Evolutionary conservation across 352 stramenopile genomes (phyloP).

Genomic region (Phytopythium oedochilum): DNA sequence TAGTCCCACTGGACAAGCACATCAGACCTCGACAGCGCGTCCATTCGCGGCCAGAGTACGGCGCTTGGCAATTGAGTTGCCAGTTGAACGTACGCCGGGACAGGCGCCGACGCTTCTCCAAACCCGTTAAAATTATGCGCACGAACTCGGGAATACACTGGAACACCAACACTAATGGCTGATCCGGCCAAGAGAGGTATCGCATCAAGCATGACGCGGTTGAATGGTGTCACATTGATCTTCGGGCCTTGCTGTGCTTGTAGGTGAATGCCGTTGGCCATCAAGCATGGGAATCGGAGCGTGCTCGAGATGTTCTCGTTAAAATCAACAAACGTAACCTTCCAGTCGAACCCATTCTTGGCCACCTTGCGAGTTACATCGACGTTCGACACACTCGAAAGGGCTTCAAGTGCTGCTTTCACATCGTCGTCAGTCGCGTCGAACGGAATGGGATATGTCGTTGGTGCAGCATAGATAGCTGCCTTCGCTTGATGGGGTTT

Average conservation of each 20-base stretch:
- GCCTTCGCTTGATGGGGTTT: slow-evolving; percentile 52
- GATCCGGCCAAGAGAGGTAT: slow-evolving; percentile 10
- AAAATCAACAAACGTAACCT: slow-evolving; percentile 91
- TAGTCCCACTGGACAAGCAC: slow-evolving; percentile 76
- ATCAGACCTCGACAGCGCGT: slow-evolving; percentile 56
- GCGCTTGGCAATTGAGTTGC: slow-evolving; percentile 38
- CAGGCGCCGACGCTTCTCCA: slow-evolving; percentile 31
- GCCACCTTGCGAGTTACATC: slow-evolving; percentile 82
- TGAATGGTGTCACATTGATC: slow-evolving; percentile 48
- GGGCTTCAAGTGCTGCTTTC: slow-evolving; percentile 90
- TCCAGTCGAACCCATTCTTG: slow-evolving; percentile 89
- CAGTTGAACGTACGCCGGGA: slow-evolving; percentile 44
- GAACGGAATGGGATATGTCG: slow-evolving; percentile 87
- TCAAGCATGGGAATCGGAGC: slow-evolving; percentile 23
- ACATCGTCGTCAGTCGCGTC: slow-evolving; percentile 88
- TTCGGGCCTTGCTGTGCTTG: slow-evolving; percentile 35
- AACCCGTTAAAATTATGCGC: slow-evolving; percentile 57
- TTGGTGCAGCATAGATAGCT: slow-evolving; percentile 90
- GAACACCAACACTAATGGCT: slow-evolving; percentile 27
- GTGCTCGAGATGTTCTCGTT: slow-evolving; percentile 8
- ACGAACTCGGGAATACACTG: slow-evolving; percentile 53
- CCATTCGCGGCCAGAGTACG: slow-evolving; percentile 28
- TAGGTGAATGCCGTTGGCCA: slow-evolving; percentile 48
- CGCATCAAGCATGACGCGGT: slow-evolving; percentile 34
- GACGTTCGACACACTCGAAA: slow-evolving; percentile 86